Percentiles rank a stretch among this genome's conserved stretches.
Evolutionary conservation across 306 rosid genomes (phyloP).

Genomic region (Datisca glomerata): DNA sequence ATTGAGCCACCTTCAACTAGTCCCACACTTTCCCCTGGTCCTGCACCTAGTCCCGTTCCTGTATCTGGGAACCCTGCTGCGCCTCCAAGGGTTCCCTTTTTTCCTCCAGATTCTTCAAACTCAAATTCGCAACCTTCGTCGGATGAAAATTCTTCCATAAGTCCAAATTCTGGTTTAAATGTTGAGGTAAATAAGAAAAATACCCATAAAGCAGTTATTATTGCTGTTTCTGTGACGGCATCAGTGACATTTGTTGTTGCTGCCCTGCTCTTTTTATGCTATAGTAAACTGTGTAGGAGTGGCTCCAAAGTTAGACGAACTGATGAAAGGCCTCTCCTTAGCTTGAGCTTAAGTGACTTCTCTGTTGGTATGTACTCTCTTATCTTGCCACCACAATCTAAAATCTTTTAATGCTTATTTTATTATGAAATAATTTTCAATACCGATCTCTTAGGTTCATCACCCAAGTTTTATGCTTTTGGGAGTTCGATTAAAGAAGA

Average conservation of each 20-base stretch:
- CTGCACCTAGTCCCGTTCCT: conserved; percentile 14
- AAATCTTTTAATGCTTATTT: neutral
- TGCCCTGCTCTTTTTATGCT: conserved; percentile 42
- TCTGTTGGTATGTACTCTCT: conserved; percentile 41
- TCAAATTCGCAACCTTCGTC: conserved; percentile 8
- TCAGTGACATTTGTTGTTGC: conserved; percentile 43
- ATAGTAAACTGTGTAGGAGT: conserved; percentile 19
- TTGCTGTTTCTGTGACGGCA: conserved; percentile 45
- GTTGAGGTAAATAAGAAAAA: conserved; percentile 12
- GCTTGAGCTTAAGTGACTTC: conserved; percentile 53
- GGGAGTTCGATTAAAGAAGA: conserved; percentile 43
- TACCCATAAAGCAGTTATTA: conserved; percentile 18
- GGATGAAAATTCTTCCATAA: conserved; percentile 2
- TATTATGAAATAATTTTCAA: neutral
- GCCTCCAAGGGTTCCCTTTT: conserved; percentile 5
- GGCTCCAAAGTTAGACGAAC: conserved; percentile 13
- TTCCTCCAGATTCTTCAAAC: conserved; percentile 5
- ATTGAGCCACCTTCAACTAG: conserved; percentile 17
- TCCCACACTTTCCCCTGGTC: conserved; percentile 20
- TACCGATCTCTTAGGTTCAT: conserved; percentile 39
- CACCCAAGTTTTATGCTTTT: conserved; percentile 17
- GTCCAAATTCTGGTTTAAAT: conserved; percentile 17
- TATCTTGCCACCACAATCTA: neutral
- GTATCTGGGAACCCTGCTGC: conserved; percentile 4
- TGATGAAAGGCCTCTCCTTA: conserved; percentile 87